phyloP scores from a whole-genome alignment of 805 yeast genomes.

The Candida berthetii region DNA sequence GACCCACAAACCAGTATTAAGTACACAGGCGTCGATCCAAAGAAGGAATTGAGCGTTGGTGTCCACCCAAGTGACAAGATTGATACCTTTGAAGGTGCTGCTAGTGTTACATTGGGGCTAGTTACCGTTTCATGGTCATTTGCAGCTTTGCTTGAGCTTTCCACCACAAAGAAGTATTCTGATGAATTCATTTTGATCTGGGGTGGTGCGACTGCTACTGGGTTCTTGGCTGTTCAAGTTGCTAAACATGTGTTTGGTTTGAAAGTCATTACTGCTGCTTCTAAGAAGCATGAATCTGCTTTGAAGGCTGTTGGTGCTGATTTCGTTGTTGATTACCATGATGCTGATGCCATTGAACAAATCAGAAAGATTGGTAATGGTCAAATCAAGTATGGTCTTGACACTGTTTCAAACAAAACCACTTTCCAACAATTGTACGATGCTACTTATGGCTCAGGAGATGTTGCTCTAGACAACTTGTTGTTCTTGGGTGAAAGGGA shows the following conservation, averaged over 20 bases:
- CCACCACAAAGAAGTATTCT: constrained; percentile 31
- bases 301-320: constrained; percentile 45
- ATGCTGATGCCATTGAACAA: constrained; percentile 36
- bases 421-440: constrained; percentile 28
- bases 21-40: constrained; percentile 2
- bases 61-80: constrained; percentile 30
- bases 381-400: constrained; percentile 25
- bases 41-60: constrained; percentile 15
- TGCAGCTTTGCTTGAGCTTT: constrained; percentile 40
- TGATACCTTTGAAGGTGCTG: constrained; percentile 57
- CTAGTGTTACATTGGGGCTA: constrained; percentile 41
- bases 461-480: constrained; percentile 29
- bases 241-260: constrained; percentile 40
- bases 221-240: constrained; percentile 51
- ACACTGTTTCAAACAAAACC: constrained; percentile 24
- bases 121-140: constrained; percentile 34
- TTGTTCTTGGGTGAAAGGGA: constrained; percentile 21
- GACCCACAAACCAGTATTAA: constrained; percentile 35
- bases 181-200: constrained; percentile 42
- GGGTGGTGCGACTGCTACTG: constrained; percentile 67
- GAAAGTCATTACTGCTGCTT: constrained; percentile 43
- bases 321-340: constrained; percentile 43
- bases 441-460: constrained; percentile 24
- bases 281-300: constrained; percentile 34
- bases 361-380: constrained; percentile 27